These are phyloP conservation scores for Alternaria triticina DNA, from an alignment of 2,329 filamentous ascomycete genomes.

Conservation along the genomic window DNA sequence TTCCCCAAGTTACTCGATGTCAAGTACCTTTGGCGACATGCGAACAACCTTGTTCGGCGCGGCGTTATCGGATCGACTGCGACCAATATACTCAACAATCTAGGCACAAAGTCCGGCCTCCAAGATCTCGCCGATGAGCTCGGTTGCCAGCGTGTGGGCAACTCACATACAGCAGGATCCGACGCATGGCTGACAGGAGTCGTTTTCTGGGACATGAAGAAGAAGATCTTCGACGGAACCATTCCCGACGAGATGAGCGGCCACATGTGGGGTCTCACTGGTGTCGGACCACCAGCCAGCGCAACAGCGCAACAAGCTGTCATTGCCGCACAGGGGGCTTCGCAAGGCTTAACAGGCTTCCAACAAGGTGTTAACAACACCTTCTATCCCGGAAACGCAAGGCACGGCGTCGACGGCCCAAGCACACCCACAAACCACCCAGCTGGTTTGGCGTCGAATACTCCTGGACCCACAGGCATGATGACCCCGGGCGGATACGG, in stretches of 20 bases:
- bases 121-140: conserved; percentile 94
- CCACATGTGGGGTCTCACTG: conserved; percentile 91
- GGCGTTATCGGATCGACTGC: conserved; percentile 54
- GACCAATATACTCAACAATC: conserved; percentile 77
- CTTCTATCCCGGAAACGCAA: conserved; percentile 49
- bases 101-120: conserved; percentile 88
- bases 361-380: conserved; percentile 46
- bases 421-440: conserved; percentile 71
- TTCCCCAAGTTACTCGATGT: conserved; percentile 95
- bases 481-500: conserved; percentile 67
- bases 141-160: conserved; percentile 85
- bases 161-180: conserved; percentile 89
- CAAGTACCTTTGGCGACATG: conserved; percentile 95
- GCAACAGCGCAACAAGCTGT: conserved; percentile 58
- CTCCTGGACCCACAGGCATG: conserved; percentile 64
- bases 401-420: conserved; percentile 58
- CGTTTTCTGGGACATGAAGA: conserved; percentile 92
- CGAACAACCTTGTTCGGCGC: conserved; percentile 68
- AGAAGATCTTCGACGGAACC: conserved; percentile 83
- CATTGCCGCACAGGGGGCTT: conserved; percentile 51
- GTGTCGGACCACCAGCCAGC: conserved; percentile 59
- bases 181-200: conserved; percentile 92
- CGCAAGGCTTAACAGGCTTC: conserved; percentile 36
- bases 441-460: conserved; percentile 54
- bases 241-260: conserved; percentile 82